Base-by-base conservation (phyloP, 371 early-diverging fungal species). In the Circinella umbellata region DNA sequence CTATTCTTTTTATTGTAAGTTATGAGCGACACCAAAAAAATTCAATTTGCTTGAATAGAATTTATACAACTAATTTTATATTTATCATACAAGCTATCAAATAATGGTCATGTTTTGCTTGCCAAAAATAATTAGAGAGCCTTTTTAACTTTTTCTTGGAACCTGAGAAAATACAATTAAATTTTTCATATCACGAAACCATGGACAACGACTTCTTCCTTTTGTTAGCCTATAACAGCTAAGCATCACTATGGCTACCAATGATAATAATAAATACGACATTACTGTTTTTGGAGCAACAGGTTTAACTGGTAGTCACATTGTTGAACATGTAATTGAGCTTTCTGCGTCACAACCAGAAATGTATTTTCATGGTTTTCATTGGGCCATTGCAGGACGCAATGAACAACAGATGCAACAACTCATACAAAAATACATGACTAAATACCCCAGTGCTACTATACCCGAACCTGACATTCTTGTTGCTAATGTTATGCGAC, bases 201-300 rank as follows among this genome's bases (percentile, higher is more conserved):
- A 27, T 27, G 27, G 27, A 27, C 27, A 2, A 27, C 27, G 27
- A 27, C 42, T 42, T 42, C 11, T 42, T 42, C 11, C 11, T 42
- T 42, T 6, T 6, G 42, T 9, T 6, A 42, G 1, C 6, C 42
- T 11, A 42, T 42, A 42, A 11, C 42, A 42, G 11, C 42, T 6
- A 42, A 9, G 11, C 42, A 42, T 9, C 42, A 57, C 4, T 27
- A 57, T 57, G 57, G 57, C 34, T 27, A 42, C 42, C 6, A 42
- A 42, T 11, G 42, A 42, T 6, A 27, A 14, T n/a, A 54, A 18
- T 4, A 37, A 15, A 27, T 69, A 67, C 63, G 86, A 95, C 73
- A 72, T 95, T 17, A 85, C 94, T 46, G 76, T 96, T 42, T 93
- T 93, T 83, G 98, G 98, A 6, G 95, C 93, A 15, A 92, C 92